phyloP scores from a whole-genome alignment of 2,329 filamentous ascomycete species.

The Sclerotinia spermophila region DNA sequence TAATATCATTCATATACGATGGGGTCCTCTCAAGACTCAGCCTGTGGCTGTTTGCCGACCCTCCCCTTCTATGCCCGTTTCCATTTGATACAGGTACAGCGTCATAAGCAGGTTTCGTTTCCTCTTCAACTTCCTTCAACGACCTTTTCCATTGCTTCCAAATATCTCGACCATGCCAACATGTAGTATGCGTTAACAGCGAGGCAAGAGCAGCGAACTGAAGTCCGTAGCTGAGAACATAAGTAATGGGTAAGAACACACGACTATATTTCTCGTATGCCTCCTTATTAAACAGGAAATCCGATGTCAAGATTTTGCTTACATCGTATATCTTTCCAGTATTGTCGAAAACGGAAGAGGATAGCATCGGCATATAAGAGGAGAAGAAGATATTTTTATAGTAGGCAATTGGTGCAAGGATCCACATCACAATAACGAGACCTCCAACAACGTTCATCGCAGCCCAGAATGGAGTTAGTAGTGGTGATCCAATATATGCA shows the following conservation, averaged over 20 bases:
- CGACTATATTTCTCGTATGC: constrained; percentile 79
- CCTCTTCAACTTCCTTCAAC: constrained; percentile 57
- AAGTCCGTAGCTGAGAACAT: constrained; percentile 80
- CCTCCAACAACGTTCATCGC: constrained; percentile 81
- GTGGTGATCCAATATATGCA: constrained; percentile 75
- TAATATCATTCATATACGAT: constrained; percentile 48
- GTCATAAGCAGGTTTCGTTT: constrained; percentile 50
- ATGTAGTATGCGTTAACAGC: constrained; percentile 73
- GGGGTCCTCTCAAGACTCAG: constrained; percentile 38
- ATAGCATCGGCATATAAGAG: constrained; percentile 83
- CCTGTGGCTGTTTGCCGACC: constrained; percentile 13
- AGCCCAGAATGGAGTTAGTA: constrained; percentile 83
- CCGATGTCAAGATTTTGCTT: constrained; percentile 69
- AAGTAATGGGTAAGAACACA: constrained; percentile 82
- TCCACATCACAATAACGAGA: constrained; percentile 79
- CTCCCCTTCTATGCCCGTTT: constrained; percentile 17
- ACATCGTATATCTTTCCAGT: constrained; percentile 77
- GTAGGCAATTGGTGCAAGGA: constrained; percentile 74
- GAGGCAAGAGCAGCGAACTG: constrained; percentile 82
- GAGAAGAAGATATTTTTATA: constrained; percentile 77
- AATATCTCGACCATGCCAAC: constrained; percentile 83
- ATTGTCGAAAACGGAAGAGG: constrained; percentile 82
- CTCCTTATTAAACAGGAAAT: constrained; percentile 73
- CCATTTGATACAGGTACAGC: constrained; percentile 39
- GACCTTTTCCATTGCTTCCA: constrained; percentile 71